These are phyloP conservation scores for Coniochaeta ligniaria DNA, from an alignment of 2,329 filamentous ascomycete species.

Conservation along the genomic window DNA sequence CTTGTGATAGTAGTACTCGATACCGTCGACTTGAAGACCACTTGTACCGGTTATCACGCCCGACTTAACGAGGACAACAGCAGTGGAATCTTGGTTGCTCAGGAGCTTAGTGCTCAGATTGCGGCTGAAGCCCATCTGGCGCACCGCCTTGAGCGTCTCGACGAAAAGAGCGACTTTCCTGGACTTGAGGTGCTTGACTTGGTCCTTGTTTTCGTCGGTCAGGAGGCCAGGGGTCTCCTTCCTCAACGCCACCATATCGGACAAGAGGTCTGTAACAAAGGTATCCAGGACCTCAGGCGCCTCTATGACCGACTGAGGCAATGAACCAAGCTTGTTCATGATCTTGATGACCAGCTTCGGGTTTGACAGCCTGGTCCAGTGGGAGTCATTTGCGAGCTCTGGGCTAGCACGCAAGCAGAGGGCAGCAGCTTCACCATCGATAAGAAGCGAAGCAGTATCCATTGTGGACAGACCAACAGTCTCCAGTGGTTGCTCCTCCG, in stretches of 20 bases:
- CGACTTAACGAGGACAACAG: conserved; percentile 59
- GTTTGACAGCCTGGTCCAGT: conserved; percentile 62
- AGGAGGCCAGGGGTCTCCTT: conserved; percentile 76
- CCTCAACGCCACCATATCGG: conserved; percentile 65
- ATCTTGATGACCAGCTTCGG: conserved; percentile 61
- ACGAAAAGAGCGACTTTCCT: conserved; percentile 86
- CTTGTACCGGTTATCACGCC: conserved; percentile 28
- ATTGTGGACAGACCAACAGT: conserved; percentile 6
- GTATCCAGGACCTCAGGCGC: conserved; percentile 53
- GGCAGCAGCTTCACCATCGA: conserved; percentile 23
- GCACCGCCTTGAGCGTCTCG: conserved; percentile 74
- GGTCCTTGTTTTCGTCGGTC: conserved; percentile 78
- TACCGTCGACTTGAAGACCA: conserved; percentile 26
- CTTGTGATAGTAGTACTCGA: conserved; percentile 73
- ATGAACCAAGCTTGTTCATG: conserved; percentile 59
- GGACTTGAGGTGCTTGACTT: conserved; percentile 82
- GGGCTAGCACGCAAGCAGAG: conserved; percentile 27
- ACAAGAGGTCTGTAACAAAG: conserved; percentile 63
- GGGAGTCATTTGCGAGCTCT: conserved; percentile 25
- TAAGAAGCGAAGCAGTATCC: conserved; percentile 15
- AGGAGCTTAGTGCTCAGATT: conserved; percentile 73
- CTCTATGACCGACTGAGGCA: conserved; percentile 44
- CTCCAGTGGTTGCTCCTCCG: conserved; percentile 34
- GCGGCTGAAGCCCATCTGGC: conserved; percentile 82
- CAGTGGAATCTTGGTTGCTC: conserved; percentile 63